These are phyloP conservation scores for Rhizopogon vesiculosus DNA, from an alignment of 768 basidiomycete genomes.

Conservation along the genomic window DNA sequence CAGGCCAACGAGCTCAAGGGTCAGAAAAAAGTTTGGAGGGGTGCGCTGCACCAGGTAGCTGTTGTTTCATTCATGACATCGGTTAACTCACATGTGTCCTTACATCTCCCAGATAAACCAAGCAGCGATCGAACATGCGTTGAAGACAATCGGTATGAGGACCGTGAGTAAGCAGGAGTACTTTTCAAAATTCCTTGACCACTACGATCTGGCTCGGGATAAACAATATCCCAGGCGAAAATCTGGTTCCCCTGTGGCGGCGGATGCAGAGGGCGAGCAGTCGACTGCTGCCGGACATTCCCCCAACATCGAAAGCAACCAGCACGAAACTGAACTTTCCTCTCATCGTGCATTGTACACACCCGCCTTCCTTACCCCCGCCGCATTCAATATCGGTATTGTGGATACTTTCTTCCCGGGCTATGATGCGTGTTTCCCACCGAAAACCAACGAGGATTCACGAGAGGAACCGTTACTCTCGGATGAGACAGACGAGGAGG, in stretches of 20 bases:
- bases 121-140: slow-evolving; percentile 42
- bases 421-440: slow-evolving; percentile 18
- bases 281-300: slow-evolving; percentile 1
- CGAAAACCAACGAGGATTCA: slow-evolving; percentile 11
- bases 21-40: slow-evolving; percentile 56
- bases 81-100: background rate
- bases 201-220: slow-evolving; percentile 7
- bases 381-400: slow-evolving; percentile 7
- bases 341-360: slow-evolving; percentile 28
- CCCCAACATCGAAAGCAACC: background rate
- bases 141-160: slow-evolving; percentile 41
- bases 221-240: slow-evolving; percentile 3
- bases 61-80: background rate
- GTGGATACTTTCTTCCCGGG: slow-evolving; percentile 13
- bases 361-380: slow-evolving; percentile 32
- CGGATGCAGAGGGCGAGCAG: slow-evolving; percentile 13
- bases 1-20: slow-evolving; percentile 55
- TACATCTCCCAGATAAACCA: slow-evolving; percentile 34
- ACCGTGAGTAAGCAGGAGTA: slow-evolving; percentile 34
- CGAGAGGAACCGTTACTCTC: slow-evolving; percentile 25
- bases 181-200: slow-evolving; percentile 31
- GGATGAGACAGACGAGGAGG: slow-evolving; percentile 33
- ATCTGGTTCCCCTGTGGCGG: slow-evolving; percentile 1
- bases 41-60: slow-evolving; percentile 9
- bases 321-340: slow-evolving; percentile 8